These are phyloP conservation scores for Spinellus fusiger DNA, from an alignment of 192 early-diverging fungal genomes.

Conservation along the genomic window DNA sequence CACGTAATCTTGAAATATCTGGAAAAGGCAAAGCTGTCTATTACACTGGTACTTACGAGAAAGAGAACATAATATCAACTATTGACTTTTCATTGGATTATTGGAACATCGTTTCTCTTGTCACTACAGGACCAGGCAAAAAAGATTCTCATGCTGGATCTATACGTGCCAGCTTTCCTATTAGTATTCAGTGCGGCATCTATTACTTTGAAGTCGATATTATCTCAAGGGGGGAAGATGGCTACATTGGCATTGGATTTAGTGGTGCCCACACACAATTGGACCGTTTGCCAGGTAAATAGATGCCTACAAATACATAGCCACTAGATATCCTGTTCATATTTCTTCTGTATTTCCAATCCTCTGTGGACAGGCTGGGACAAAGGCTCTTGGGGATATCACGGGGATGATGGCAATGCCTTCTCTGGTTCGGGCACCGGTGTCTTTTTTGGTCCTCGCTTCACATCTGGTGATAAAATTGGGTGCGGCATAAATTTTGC, in stretches of 20 bases:
- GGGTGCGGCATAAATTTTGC: constrained; percentile 90
- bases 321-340: neutral
- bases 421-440: constrained; percentile 76
- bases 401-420: constrained; percentile 89
- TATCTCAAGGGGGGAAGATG: constrained; percentile 81
- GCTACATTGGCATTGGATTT: constrained; percentile 92
- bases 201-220: constrained; percentile 91
- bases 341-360: neutral
- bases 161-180: constrained; percentile 72
- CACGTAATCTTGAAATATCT: constrained; percentile 39
- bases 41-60: constrained; percentile 42
- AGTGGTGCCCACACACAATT: constrained; percentile 45
- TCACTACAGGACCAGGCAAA: constrained; percentile 54
- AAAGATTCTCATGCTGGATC: constrained; percentile 77
- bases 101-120: neutral
- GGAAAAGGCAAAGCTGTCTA: constrained; percentile 33
- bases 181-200: constrained; percentile 79
- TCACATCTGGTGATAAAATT: constrained; percentile 82
- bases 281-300: constrained; percentile 75
- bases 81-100: constrained; percentile 12
- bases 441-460: constrained; percentile 76
- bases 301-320: neutral
- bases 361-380: constrained; percentile 72
- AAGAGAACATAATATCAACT: neutral
- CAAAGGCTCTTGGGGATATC: constrained; percentile 88